Evolutionary conservation across 495 filamentous ascomycete species (phyloP), one percentile per base, ranked within the genome.

Genomic region (Aspergillus indologenus): DNA sequence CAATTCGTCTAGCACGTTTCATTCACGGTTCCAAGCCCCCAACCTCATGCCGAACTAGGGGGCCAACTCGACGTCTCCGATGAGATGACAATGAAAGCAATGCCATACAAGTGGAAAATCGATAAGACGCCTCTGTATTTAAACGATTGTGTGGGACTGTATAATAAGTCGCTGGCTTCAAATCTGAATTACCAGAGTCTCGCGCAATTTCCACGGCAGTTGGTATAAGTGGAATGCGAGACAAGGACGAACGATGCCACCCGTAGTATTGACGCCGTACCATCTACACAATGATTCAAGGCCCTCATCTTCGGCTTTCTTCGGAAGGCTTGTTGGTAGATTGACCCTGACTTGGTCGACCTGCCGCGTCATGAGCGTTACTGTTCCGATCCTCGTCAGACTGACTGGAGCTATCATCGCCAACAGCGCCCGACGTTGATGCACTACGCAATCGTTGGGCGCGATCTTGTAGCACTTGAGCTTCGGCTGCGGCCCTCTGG

Each of bases 401-500:
- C 59, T 80, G 79, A 61, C 79, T 81, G 7, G 78, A 79, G 66
- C 79, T 82, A 56, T 81, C 79, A 54, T 80, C 79, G 17, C 71
- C 76, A 24, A 52, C 54, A 19, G 5, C 34, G 2, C 65, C 64
- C 20, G 66, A 60, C 31, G 71, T 68, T 11, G 75, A 72, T 45
- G 70, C 72, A 48, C 74, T 80, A 55, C 76, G 77, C 50, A 81
- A 67, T 46, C 75, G 73, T 60, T 79, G 72, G 9, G 77, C 77
- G 8, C 74, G 71, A 49, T 79, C 71, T 55, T 77, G 74, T 26
- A 81, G 72, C 72, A 79, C 83, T 68, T 81, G 79, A 48, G 85
- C 91, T 69, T 92, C 84, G 58, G 89, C 87, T 1, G 87, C 87
- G 1, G 91, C 93, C 58, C 83, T 82, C 72, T 96, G 91, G 12